Percentiles rank a stretch among this genome's conserved stretches.
Evolutionary conservation across 495 filamentous ascomycete genomes (phyloP).

Genomic region (Cladorrhinum samala): DNA sequence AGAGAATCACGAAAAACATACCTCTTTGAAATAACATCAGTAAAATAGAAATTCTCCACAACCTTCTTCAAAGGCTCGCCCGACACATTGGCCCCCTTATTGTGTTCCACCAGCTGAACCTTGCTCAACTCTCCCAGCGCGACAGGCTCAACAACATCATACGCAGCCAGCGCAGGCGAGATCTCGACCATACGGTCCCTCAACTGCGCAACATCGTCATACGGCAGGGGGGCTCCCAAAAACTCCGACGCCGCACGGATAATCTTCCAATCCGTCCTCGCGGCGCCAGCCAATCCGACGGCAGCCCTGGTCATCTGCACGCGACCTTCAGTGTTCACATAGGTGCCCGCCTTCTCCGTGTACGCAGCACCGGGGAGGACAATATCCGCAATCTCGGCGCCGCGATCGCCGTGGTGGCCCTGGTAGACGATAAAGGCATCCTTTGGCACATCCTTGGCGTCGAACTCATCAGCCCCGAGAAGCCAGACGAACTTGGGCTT

Average conservation of each 20-base stretch:
- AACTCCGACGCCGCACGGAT: conserved; percentile 87
- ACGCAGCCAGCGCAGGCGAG: conserved; percentile 76
- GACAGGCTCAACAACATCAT: conserved; percentile 82
- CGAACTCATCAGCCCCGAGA: conserved; percentile 88
- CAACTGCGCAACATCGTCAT: conserved; percentile 82
- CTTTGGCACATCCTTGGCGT: conserved; percentile 74
- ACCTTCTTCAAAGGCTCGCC: conserved; percentile 68
- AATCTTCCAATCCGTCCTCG: conserved; percentile 98
- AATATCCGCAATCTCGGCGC: conserved; percentile 87
- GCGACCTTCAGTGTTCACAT: conserved; percentile 94
- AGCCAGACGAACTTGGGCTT: conserved; percentile 95
- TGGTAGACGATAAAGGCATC: conserved; percentile 96
- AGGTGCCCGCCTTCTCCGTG: conserved; percentile 95
- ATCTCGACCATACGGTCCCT: conserved; percentile 94
- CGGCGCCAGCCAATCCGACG: conserved; percentile 75
- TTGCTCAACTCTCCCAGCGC: conserved; percentile 68
- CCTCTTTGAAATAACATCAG: conserved; percentile 92
- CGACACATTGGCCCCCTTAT: conserved; percentile 70
- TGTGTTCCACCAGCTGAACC: conserved; percentile 89
- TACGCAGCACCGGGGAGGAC: conserved; percentile 91
- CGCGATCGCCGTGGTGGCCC: conserved; percentile 92
- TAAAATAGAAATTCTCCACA: conserved; percentile 96
- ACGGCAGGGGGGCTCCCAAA: conserved; percentile 79
- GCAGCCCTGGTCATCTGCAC: conserved; percentile 88
- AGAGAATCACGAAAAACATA: conserved; percentile 33